Base-by-base conservation (phyloP, 495 filamentous ascomycete genomes). In the Lasiosphaeria hispida region DNA sequence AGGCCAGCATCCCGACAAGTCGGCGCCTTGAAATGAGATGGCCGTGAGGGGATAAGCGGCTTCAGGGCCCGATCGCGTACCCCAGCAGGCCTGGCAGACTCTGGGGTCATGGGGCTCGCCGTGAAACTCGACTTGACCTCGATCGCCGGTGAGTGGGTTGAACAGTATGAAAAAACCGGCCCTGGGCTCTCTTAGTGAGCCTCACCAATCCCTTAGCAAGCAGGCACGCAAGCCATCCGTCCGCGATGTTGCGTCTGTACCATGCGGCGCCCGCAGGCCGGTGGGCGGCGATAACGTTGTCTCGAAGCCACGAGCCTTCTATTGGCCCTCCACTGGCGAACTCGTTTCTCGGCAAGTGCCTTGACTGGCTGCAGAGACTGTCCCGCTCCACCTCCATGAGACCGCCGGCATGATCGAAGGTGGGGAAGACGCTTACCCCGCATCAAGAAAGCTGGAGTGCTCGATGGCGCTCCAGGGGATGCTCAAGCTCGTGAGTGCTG, bases 141-240 rank as follows among this genome's bases (percentile, higher is more conserved):
- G 23, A 30, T 30, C 23, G 23, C 23, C 23, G 23, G 23, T 30
- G 23, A 5, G 2, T 30, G 23, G 2, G 23, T 30, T 30, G 23
- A 5, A 30, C 23, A 30, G 36, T 5, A 40, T 40, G 18, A 48
- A 56, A 53, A 41, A 33, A 30, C 47, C 39, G 51, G 44, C 51
- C 45, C 44, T 53, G 43, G 44, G 53, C n/a, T 0, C 14, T 39
- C 14, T 19, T 38, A n/a, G 23, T 2, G 38, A 43, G 53, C 43
- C 33, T 56, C 47, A 34, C 49, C 42, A 50, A 59, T 42, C 34
- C 19, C 57, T 59, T 53, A 59, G 41, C 57, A 59, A 59, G 57
- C 57, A 48, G 30, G 13, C 13, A 37, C 17, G n/a, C 8, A 38
- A 11, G 13, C 48, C 57, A 48, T 14, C 50, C 41, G 35, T 7